Conservation (phyloP, 352 stramenopile genomes). For the Aphanomyces invadans region DNA sequence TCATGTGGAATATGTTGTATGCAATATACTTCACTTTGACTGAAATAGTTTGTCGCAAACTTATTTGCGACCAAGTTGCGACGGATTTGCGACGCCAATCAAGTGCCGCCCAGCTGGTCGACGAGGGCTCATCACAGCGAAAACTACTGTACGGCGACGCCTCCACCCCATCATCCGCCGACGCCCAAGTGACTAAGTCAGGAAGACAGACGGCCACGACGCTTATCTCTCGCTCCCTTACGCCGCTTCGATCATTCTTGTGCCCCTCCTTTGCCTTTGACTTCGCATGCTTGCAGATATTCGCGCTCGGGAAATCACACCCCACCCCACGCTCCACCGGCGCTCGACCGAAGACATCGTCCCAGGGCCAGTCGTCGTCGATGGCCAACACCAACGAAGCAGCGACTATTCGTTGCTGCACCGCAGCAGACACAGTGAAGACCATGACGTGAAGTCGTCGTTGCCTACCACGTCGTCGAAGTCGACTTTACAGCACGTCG, state of each 20-base stretch:
- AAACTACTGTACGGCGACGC: background rate
- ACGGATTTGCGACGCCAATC: too few species aligned
- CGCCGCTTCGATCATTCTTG: background rate
- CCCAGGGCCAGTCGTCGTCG: background rate
- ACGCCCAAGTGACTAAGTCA: background rate
- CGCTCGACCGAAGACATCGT: background rate
- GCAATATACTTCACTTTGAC: too few species aligned
- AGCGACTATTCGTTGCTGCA: background rate
- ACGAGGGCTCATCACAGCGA: background rate
- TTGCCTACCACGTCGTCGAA: background rate
- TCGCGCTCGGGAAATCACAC: background rate
- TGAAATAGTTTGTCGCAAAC: background rate
- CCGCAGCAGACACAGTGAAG: background rate
- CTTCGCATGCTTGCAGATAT: background rate
- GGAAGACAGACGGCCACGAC: too few species aligned
- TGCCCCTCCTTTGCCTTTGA: background rate
- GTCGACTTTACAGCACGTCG: conserved; percentile 3
- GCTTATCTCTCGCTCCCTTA: background rate
- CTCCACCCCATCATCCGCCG: background rate
- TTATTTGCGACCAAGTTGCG: background rate
- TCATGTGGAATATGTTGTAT: too few species aligned
- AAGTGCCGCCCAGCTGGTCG: too few species aligned
- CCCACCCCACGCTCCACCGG: background rate
- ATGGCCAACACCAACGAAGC: background rate
- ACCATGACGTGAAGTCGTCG: background rate